Evolutionary conservation across 2,329 filamentous ascomycete species (phyloP).

Genomic region (Myriosclerotinia curreyana): DNA sequence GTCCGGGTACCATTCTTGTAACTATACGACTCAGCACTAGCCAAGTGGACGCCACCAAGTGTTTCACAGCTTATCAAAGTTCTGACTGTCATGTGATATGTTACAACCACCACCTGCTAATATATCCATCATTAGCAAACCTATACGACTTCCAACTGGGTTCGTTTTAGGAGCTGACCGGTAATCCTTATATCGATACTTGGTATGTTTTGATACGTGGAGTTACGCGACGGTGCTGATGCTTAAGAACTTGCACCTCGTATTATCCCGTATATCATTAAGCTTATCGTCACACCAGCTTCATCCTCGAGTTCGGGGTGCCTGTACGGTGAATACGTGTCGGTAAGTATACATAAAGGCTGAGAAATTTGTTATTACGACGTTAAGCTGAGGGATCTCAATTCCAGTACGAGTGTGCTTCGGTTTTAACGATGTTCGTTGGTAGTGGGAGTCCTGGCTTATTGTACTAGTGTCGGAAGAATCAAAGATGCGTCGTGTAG

Average conservation of each 20-base stretch:
- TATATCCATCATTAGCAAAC: background rate
- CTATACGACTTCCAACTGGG: background rate
- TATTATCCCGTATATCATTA: slow-evolving; percentile 15
- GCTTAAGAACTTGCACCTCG: slow-evolving; percentile 13
- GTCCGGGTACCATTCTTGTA: background rate
- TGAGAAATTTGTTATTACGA: background rate
- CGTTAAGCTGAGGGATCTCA: background rate
- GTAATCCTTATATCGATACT: background rate
- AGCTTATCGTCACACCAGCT: slow-evolving; percentile 11
- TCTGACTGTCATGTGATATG: slow-evolving; percentile 1
- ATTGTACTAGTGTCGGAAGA: slow-evolving; percentile 1
- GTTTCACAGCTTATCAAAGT: background rate
- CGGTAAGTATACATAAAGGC: background rate
- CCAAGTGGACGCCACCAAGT: background rate
- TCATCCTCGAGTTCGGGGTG: background rate
- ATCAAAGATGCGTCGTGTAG: slow-evolving; percentile 2
- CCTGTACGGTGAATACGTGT: background rate
- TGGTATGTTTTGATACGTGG: slow-evolving; percentile 7
- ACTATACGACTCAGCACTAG: background rate
- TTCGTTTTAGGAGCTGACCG: background rate
- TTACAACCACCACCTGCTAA: background rate
- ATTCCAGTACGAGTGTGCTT: background rate
- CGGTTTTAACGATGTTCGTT: background rate
- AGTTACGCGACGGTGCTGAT: slow-evolving; percentile 2
- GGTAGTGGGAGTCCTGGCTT: background rate